These are phyloP conservation scores for Cytospora paraplurivora DNA, from an alignment of 2,329 filamentous ascomycete genomes.

Conservation along the genomic window DNA sequence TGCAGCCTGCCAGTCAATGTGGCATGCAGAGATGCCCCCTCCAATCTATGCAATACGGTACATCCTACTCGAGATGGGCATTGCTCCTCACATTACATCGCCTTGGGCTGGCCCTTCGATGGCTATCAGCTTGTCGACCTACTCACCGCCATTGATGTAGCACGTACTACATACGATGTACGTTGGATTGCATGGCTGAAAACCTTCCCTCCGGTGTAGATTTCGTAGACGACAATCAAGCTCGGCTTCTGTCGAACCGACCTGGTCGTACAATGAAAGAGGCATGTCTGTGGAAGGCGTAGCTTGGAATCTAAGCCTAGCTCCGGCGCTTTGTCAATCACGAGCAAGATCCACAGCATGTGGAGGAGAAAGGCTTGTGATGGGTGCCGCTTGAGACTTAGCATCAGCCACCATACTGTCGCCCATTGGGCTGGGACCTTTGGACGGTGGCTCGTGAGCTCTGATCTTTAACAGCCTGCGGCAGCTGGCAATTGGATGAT, in stretches of 20 bases:
- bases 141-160: not conserved
- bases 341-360: conserved; percentile 10
- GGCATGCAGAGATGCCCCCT: not conserved
- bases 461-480: not conserved
- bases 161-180: not conserved
- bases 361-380: conserved; percentile 15
- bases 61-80: not conserved
- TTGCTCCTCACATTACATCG: not conserved
- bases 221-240: not conserved
- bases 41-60: not conserved
- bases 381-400: conserved; percentile 6
- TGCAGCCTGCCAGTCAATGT: conserved; percentile 2
- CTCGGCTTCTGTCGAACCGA: not conserved
- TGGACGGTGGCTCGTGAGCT: conserved; percentile 5
- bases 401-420: conserved; percentile 12
- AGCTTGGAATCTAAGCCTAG: not conserved
- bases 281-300: not conserved
- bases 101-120: not conserved
- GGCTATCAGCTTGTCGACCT: not conserved
- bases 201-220: not conserved
- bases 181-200: not conserved
- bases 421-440: conserved; percentile 10
- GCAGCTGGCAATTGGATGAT: not conserved
- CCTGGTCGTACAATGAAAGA: not conserved
- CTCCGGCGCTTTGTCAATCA: conserved; percentile 11